Evolutionary conservation across 202 grass and related monocot genomes (phyloP).

Genomic region (Schoenoplectus tabernaemontani): DNA sequence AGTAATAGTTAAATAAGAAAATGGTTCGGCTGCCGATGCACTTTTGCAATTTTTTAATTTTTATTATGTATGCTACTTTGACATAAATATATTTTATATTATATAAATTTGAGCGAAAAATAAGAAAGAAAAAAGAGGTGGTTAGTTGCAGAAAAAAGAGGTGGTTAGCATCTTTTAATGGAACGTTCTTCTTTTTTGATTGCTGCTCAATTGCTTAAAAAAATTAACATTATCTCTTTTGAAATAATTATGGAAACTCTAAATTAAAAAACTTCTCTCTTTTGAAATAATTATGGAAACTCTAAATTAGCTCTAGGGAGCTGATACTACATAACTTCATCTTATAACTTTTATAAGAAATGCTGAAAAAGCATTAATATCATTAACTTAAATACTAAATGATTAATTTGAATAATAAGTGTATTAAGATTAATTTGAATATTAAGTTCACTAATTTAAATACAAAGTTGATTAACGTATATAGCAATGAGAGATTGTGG

Average conservation of each 20-base stretch:
- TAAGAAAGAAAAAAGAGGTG: not conserved
- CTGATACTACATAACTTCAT: too few relatives aligned
- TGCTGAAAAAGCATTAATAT: too few relatives aligned
- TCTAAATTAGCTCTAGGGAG: conserved; percentile 20
- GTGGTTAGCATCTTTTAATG: not conserved
- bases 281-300: not conserved
- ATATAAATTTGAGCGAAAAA: not conserved
- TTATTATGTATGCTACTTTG: not conserved
- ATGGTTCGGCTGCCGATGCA: not conserved
- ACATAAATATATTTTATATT: not conserved
- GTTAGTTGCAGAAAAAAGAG: not conserved
- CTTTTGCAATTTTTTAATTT: not conserved
- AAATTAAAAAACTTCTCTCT: not conserved
- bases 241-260: too few relatives aligned
- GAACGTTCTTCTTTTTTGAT: not conserved
- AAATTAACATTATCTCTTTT: too few relatives aligned
- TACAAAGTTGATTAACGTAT: too few relatives aligned
- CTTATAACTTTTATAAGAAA: too few relatives aligned
- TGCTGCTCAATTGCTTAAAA: not conserved
- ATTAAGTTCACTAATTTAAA: too few relatives aligned
- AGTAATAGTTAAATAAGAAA: not conserved
- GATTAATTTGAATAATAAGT: too few relatives aligned
- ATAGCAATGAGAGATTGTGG: too few relatives aligned
- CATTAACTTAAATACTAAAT: too few relatives aligned
- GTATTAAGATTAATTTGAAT: too few relatives aligned